Percentiles rank a stretch among this genome's conserved stretches.
Conservation (phyloP, 148 eudicot species). For the Gaultheria prostrata region DNA sequence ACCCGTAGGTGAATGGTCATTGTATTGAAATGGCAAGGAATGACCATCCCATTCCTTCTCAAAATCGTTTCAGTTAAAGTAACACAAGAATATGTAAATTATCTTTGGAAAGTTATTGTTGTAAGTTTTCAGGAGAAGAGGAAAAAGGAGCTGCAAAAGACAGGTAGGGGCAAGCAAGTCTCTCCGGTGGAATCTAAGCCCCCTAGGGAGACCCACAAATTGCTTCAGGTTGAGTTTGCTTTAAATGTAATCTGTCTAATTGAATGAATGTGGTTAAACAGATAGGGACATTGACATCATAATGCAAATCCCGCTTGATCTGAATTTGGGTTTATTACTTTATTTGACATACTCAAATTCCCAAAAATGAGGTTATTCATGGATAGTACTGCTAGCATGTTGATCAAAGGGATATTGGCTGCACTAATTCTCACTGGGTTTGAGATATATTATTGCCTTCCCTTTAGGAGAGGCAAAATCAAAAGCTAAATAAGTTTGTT, state of each 20-base stretch:
- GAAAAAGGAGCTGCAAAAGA: slow-evolving; percentile 43
- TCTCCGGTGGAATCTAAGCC: slow-evolving; percentile 38
- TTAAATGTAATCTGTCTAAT: not conserved
- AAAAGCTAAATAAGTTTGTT: not conserved
- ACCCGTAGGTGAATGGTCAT: not conserved
- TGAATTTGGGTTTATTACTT: not conserved
- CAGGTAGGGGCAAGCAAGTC: slow-evolving; percentile 34
- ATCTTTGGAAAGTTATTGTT: not conserved
- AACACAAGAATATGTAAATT: not conserved
- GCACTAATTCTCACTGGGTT: not conserved
- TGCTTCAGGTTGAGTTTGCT: slow-evolving; percentile 54
- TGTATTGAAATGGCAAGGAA: not conserved
- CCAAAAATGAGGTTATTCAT: not conserved
- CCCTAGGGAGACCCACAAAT: slow-evolving; percentile 70
- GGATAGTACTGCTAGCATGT: not conserved
- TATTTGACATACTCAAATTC: not conserved
- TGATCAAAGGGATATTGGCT: not conserved
- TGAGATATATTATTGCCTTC: not conserved
- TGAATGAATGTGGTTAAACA: not conserved
- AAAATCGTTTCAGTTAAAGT: not conserved
- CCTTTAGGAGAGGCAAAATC: not conserved
- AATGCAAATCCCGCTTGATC: not conserved
- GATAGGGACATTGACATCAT: not conserved
- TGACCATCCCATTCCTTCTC: not conserved
- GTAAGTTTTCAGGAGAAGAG: slow-evolving; percentile 42